Evolutionary conservation across 1,284 basidiomycete genomes (phyloP).

Genomic region (Rhizoctonia solani): DNA sequence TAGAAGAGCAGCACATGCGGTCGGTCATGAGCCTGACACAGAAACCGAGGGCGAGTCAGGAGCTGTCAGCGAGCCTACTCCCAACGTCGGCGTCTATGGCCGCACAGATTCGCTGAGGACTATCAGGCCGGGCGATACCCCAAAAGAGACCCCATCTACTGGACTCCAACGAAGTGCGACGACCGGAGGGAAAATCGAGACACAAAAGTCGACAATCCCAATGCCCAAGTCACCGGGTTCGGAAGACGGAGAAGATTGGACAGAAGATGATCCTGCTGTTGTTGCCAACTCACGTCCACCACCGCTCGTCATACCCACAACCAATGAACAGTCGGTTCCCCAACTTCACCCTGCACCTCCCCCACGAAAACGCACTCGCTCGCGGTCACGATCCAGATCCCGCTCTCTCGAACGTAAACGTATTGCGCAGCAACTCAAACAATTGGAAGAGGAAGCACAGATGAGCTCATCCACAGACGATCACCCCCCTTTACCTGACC

Average conservation of each 20-base stretch:
- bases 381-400: constrained; percentile 17
- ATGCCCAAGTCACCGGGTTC: not conserved
- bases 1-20: constrained; percentile 19
- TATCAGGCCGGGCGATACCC: not conserved
- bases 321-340: not conserved
- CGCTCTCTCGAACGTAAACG: constrained; percentile 22
- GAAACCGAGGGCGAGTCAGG: constrained; percentile 32
- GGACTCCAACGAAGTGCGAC: constrained; percentile 24
- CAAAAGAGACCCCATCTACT: not conserved
- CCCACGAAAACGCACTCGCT: constrained; percentile 30
- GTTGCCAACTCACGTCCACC: not conserved
- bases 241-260: constrained; percentile 6
- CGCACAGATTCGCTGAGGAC: constrained; percentile 25
- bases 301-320: not conserved
- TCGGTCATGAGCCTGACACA: constrained; percentile 21
- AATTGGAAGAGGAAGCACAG: constrained; percentile 5
- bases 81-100: not conserved
- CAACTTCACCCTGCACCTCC: not conserved
- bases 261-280: not conserved
- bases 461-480: constrained; percentile 30
- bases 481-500: constrained; percentile 9
- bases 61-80: constrained; percentile 22
- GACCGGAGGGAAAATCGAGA: constrained; percentile 26
- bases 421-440: constrained; percentile 23
- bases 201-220: not conserved